Evolutionary conservation across 768 basidiomycete species (phyloP).

Genomic region (Mycena crocata): DNA sequence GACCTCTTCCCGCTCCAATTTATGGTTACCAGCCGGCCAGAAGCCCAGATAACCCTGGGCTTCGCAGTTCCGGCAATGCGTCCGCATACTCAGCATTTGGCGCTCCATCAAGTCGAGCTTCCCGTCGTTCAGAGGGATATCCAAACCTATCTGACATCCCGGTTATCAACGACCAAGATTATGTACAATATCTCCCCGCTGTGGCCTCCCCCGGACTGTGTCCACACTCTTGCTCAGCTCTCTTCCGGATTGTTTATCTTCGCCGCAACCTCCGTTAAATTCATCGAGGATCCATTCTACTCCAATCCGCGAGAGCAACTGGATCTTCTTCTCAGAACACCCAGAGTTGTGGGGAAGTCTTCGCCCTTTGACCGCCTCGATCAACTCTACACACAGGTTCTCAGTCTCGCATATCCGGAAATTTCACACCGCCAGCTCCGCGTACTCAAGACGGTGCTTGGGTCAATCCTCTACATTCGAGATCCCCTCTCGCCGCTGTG

Average conservation of each 20-base stretch:
- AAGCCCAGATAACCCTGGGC: background rate
- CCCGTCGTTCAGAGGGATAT: constrained; percentile 15
- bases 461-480: constrained; percentile 16
- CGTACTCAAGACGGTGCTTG: constrained; percentile 10
- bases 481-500: constrained; percentile 6
- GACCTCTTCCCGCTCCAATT: constrained; percentile 17
- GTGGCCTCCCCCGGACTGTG: constrained; percentile 9
- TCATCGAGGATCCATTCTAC: constrained; percentile 27
- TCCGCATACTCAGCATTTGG: background rate
- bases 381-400: constrained; percentile 23
- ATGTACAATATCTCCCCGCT: background rate
- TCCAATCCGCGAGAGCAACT: constrained; percentile 16
- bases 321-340: background rate
- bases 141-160: constrained; percentile 6
- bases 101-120: constrained; percentile 8
- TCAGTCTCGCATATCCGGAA: constrained; percentile 22
- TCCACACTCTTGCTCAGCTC: constrained; percentile 17
- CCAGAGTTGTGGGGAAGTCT: background rate
- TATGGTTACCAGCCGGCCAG: constrained; percentile 25
- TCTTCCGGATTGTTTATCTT: constrained; percentile 38
- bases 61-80: background rate
- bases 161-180: background rate
- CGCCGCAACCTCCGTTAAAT: constrained; percentile 34
- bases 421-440: background rate
- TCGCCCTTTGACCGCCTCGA: constrained; percentile 26